Evolutionary conservation across 331 rosid genomes (phyloP).

Genomic region (Prunus yedoensis): DNA sequence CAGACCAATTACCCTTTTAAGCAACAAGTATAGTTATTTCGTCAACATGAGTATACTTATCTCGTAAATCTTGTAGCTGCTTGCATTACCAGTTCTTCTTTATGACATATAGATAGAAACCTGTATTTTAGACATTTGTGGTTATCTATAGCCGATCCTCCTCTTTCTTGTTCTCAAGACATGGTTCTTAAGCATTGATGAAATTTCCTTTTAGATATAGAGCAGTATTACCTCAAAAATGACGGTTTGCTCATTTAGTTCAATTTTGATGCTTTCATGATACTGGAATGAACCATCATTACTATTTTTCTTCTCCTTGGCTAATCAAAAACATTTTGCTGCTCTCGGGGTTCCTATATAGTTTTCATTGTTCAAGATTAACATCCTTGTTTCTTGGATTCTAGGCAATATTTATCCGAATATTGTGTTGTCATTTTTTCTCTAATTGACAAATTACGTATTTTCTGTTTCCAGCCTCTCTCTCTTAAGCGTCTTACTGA

Average conservation of each 20-base stretch:
- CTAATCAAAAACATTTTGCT: not conserved
- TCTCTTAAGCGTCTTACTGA: constrained; percentile 79
- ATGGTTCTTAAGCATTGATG: not conserved
- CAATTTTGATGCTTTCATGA: not conserved
- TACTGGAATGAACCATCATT: not conserved
- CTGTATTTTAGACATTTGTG: not conserved
- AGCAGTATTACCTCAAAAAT: not conserved
- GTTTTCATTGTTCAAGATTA: constrained; percentile 3
- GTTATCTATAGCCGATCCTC: not conserved
- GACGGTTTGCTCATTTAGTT: not conserved
- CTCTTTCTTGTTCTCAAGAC: not conserved
- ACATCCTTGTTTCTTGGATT: not conserved
- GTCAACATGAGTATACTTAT: not conserved
- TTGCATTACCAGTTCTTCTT: not conserved
- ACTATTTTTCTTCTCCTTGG: not conserved
- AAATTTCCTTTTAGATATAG: not conserved
- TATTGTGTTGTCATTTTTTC: not conserved
- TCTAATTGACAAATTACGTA: not conserved
- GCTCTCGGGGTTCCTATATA: not conserved
- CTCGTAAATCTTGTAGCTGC: not conserved
- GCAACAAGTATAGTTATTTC: not conserved
- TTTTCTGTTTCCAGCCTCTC: constrained; percentile 62
- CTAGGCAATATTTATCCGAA: not conserved
- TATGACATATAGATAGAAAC: not conserved
- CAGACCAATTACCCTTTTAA: not conserved